Evolutionary conservation across 306 rosid genomes (phyloP).

Genomic region (Cotoneaster glaucophyllus): DNA sequence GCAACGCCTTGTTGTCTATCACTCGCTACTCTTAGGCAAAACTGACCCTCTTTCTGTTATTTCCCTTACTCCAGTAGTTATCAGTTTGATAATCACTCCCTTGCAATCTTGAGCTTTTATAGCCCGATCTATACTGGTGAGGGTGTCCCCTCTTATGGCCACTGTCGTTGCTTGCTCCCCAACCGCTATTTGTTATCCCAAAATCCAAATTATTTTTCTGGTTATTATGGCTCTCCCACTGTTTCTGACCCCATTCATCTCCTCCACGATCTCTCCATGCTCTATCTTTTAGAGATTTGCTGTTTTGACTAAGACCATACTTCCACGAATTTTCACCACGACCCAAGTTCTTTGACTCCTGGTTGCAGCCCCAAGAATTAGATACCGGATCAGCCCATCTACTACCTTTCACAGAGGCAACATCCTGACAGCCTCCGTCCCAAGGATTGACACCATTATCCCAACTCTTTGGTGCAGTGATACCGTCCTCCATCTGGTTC

Average conservation of each 20-base stretch:
- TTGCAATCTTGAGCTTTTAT: conserved; percentile 33
- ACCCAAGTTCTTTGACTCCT: conserved; percentile 18
- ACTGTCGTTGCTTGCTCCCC: conserved; percentile 28
- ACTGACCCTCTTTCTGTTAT: conserved; percentile 33
- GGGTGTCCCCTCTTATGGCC: conserved; percentile 28
- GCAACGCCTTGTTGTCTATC: neutral
- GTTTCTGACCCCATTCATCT: conserved; percentile 36
- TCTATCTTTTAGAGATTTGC: conserved; percentile 22
- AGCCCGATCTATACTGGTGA: conserved; percentile 13
- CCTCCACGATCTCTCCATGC: conserved; percentile 30
- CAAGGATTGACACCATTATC: conserved; percentile 18
- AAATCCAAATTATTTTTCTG: conserved; percentile 29
- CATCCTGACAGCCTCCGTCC: conserved; percentile 15
- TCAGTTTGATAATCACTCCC: conserved; percentile 33
- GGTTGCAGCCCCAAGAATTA: conserved; percentile 35
- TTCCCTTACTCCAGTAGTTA: conserved; percentile 36
- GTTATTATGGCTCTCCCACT: conserved; percentile 16
- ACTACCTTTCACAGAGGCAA: conserved; percentile 8
- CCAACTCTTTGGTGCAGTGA: conserved; percentile 17
- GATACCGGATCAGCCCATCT: conserved; percentile 36
- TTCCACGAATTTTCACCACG: conserved; percentile 29
- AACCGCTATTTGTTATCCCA: conserved; percentile 20
- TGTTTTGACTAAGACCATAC: conserved; percentile 20
- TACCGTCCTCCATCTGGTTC: conserved; percentile 22
- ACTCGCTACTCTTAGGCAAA: conserved; percentile 23